phyloP scores from a whole-genome alignment of 768 basidiomycete genomes.

The Steccherinum ochraceum region DNA sequence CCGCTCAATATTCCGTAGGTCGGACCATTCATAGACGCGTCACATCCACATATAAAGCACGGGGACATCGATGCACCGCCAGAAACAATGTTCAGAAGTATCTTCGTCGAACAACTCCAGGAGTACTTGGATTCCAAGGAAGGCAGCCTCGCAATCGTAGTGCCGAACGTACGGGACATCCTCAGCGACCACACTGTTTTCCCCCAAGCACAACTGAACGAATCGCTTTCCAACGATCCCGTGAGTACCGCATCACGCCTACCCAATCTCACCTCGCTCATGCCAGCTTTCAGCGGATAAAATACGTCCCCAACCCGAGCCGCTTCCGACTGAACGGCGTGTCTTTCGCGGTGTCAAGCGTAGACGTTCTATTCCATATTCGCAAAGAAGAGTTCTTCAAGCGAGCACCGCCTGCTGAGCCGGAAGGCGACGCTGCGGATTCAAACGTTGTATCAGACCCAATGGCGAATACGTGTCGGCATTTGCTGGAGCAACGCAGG shows the following conservation, averaged over 20 bases:
- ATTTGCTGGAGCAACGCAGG: conserved; percentile 86
- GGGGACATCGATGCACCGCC: conserved; percentile 71
- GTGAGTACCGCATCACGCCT: conserved; percentile 32
- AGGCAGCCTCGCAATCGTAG: conserved; percentile 63
- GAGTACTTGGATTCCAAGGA: conserved; percentile 56
- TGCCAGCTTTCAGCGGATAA: conserved; percentile 77
- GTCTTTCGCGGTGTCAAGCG: conserved; percentile 71
- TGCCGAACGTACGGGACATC: conserved; percentile 82
- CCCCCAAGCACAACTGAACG: conserved; percentile 68
- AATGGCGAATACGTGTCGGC: conserved; percentile 74
- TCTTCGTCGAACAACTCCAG: conserved; percentile 53
- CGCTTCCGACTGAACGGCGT: conserved; percentile 82
- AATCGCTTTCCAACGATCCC: conserved; percentile 38
- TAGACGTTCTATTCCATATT: conserved; percentile 87
- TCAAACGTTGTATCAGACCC: conserved; percentile 43
- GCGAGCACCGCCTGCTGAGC: conserved; percentile 45
- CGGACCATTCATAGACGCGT: conserved; percentile 85
- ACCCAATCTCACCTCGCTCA: neutral
- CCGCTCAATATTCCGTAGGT: conserved; percentile 39
- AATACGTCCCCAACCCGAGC: conserved; percentile 80
- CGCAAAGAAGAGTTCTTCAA: conserved; percentile 77
- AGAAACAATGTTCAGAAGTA: conserved; percentile 56
- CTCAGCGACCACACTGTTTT: conserved; percentile 75
- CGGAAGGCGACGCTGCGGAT: conserved; percentile 34
- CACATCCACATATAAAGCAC: conserved; percentile 65